Evolutionary conservation across 495 filamentous ascomycete genomes (phyloP).

Genomic region (Penicillium subrubescens): DNA sequence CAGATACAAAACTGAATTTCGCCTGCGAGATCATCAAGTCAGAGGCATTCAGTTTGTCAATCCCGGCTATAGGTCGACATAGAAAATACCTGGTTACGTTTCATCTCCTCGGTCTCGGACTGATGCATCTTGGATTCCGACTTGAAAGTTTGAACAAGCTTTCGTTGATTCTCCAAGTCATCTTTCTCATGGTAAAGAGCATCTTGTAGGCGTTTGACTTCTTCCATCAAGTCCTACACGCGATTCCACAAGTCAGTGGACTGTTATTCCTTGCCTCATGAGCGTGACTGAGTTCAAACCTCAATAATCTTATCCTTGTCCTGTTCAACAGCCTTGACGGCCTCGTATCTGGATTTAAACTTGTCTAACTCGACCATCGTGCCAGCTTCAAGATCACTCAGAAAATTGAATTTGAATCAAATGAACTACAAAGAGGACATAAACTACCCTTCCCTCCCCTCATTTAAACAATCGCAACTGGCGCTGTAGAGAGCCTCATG

Average conservation of each 20-base stretch:
- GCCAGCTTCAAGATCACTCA: neutral
- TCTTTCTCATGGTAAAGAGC: slow-evolving; percentile 12
- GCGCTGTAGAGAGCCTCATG: neutral
- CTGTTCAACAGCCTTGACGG: neutral
- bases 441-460: neutral
- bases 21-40: slow-evolving; percentile 10
- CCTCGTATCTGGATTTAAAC: slow-evolving; percentile 9
- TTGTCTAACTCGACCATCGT: slow-evolving; percentile 1
- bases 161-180: slow-evolving; percentile 10
- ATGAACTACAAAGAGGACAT: neutral
- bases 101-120: slow-evolving; percentile 12
- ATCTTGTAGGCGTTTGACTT: slow-evolving; percentile 12
- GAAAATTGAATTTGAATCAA: neutral
- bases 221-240: slow-evolving; percentile 15
- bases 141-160: neutral
- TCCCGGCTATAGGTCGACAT: too few species aligned
- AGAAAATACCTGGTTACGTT: slow-evolving; percentile 21
- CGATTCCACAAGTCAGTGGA: neutral
- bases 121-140: slow-evolving; percentile 2
- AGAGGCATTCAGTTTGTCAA: too few species aligned
- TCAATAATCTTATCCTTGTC: slow-evolving; percentile 11
- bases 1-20: slow-evolving; percentile 28
- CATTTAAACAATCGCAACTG: neutral
- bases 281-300: neutral
- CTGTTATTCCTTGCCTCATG: neutral